Base-by-base conservation (phyloP, 2,329 filamentous ascomycete genomes). In the Fusarium denticulatum region DNA sequence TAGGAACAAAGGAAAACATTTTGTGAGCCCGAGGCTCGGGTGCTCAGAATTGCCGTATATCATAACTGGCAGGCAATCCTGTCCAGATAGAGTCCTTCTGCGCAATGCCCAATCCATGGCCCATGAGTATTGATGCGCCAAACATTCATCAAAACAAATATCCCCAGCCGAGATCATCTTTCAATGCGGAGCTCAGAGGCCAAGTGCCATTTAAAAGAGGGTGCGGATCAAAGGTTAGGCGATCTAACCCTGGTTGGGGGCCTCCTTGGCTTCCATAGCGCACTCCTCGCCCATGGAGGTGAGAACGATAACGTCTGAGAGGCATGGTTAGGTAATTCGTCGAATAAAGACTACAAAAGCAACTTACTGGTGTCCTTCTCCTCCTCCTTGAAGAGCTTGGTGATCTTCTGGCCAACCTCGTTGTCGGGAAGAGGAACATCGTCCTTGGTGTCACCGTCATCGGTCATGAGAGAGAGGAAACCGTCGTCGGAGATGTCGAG, bases 211-310 rank as follows among this genome's bases (percentile, higher is more conserved):
- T 69, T 61, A 66, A 73, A 69, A 71, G 64, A 60, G 76, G 72
- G 71, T 75, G 76, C 70, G 70, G 63, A 70, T 65, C 49, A 66
- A 61, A 67, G 64, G 58, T 63, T 59, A 71, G 59, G 52, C 64
- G 46, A 57, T 73, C 80, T 80, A 81, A 64, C 69, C 64, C 69
- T 77, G 73, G 70, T 78, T 79, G 84, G 93, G 91, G 85, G 94
- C 94, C 88, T 98, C 95, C 92, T 98, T 98, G 86, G 92, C 93
- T 83, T 98, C 95, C 83, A 98, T 92, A 82, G 92, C 93, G 80
- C 89, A 87, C 90, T 98, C 94, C 88, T 99, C 96, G 83, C 94
- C 94, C 96, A 99, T 99, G 83, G 96, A 91, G 80, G 94, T 94
- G 83, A 97, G 93, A 84, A 99, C 91, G 80, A 96, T 93, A 80